Base-by-base conservation (phyloP, 2,329 filamentous ascomycete species). In the Ophiosphaerella herpotricha region DNA sequence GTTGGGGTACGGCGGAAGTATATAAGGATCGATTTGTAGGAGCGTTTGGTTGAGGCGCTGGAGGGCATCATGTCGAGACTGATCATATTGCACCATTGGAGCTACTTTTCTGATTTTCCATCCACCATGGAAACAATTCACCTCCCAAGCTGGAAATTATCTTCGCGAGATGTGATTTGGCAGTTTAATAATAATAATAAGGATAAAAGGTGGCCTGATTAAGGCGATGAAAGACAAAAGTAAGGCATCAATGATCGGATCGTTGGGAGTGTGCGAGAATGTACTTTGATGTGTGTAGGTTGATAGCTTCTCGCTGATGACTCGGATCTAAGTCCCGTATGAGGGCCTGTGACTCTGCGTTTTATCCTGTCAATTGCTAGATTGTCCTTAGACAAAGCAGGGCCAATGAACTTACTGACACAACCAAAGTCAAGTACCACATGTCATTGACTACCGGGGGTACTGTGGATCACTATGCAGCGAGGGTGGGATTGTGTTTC, bases 1-100 rank as follows among this genome's bases (percentile, higher is more conserved):
- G 35, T 71, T 72, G n/a, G 70, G 70, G 23, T 72, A 72, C 24
- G 68, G 68, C n/a, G 68, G 70, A 26, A 71, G 68, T 21, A 66
- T 67, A 33, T 73, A 71, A 1, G 68, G 70, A 40, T 73, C 70
- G 50, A 73, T 72, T 40, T 72, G 68, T 7, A 73, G 65, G 1
- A 73, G 54, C n/a, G 68, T 73, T 52, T 71, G 68, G 40, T 70
- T 70, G n/a, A 73, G 56, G 40, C 70, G 64, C 23, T 70, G 66
- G 8, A 72, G 60, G 1, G 67, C 67, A 43, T 64, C 60, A 26
- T 67, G 59, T 26, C 56, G 61, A 13, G 54, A 58, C 33, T 68
- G 63, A 45, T 68, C 60, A 48, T 66, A 57, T 8, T 68, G 63
- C 40, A 58, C 56, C 67, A 70, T 70, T 24, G 37, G 8, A 43